Conservation (phyloP, 2,329 filamentous ascomycete genomes). For the Venturia asperata region DNA sequence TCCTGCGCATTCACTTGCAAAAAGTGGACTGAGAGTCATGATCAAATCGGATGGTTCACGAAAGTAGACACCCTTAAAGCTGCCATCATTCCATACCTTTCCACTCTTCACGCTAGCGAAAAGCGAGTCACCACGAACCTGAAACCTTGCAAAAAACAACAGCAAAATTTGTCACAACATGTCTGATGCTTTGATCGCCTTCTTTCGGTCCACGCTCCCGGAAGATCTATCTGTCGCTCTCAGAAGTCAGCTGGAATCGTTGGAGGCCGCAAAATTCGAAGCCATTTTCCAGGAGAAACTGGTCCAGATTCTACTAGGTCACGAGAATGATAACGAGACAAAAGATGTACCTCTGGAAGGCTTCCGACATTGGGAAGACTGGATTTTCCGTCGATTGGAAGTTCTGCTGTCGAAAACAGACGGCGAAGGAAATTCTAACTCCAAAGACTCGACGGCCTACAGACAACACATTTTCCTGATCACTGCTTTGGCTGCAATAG, state of each 20-base stretch:
- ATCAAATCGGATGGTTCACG: background rate
- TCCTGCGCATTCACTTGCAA: background rate
- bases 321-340: slow-evolving; percentile 30
- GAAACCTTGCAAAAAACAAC: slow-evolving; percentile 2
- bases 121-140: background rate
- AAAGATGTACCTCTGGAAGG: slow-evolving; percentile 29
- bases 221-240: slow-evolving; percentile 36
- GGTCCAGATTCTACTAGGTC: slow-evolving; percentile 37
- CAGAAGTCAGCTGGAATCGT: slow-evolving; percentile 31
- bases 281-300: slow-evolving; percentile 34
- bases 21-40: background rate
- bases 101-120: background rate
- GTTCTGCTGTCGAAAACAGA: slow-evolving; percentile 30
- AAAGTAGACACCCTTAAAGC: background rate
- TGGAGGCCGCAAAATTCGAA: slow-evolving; percentile 39
- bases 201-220: slow-evolving; percentile 36
- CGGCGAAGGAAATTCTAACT: slow-evolving; percentile 23
- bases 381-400: slow-evolving; percentile 38
- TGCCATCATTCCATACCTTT: slow-evolving; percentile 1
- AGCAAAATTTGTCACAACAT: slow-evolving; percentile 26
- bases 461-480: slow-evolving; percentile 39
- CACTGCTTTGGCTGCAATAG: slow-evolving; percentile 61
- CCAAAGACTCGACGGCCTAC: slow-evolving; percentile 21
- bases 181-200: slow-evolving; percentile 37
- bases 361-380: slow-evolving; percentile 40